Base-by-base conservation (phyloP, 2,329 filamentous ascomycete species). In the Elsinoe ampelina region DNA sequence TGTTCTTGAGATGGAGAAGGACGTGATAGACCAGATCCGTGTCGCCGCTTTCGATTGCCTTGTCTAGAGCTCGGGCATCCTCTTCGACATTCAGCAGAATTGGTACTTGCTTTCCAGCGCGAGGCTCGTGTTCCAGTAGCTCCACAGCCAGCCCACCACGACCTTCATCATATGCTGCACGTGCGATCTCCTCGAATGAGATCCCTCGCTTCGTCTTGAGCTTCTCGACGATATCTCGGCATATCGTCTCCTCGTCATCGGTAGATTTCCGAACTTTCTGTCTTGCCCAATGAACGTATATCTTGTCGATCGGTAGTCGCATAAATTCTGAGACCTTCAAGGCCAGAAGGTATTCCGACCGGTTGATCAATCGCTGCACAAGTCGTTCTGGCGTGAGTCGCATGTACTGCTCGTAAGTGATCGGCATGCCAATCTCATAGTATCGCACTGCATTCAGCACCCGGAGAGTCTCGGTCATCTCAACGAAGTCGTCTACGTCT, bases 221-320 rank as follows among this genome's bases (percentile, higher is more conserved):
- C 64, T 89, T 88, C 63, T 89, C 84, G 8, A 97, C 91, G 12
- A 98, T 89, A 54, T 91, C 77, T 32, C 83, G 81, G 70, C 91
- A 96, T 41, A 95, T 89, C 1, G 84, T 83, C 45, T 95, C 90
- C 66, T 97, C 93, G 60, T 95, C 86, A 61, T 90, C 90, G 0
- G 83, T 80, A 0, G 91, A 91, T 2, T 86, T 76, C 22, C 90
- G 87, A 3, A 97, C 92, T 70, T 97, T 98, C 67, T 93, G 86
- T 15, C 87, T 92, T 1, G 93, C 93, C 93, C 93, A 98, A 68
- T 96, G 91, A 1, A 95, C 89, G 65, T 96, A 95, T 58, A 98
- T 95, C 55, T 84, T 83, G 69, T 95, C 90, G 0, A 90, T 87
- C 0, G 92, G 86, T 2, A 98, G 78, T 59, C 85, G 86, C 2